These are phyloP conservation scores for Plenodomus biglobosus DNA, from an alignment of 2,329 filamentous ascomycete genomes.

Conservation along the genomic window DNA sequence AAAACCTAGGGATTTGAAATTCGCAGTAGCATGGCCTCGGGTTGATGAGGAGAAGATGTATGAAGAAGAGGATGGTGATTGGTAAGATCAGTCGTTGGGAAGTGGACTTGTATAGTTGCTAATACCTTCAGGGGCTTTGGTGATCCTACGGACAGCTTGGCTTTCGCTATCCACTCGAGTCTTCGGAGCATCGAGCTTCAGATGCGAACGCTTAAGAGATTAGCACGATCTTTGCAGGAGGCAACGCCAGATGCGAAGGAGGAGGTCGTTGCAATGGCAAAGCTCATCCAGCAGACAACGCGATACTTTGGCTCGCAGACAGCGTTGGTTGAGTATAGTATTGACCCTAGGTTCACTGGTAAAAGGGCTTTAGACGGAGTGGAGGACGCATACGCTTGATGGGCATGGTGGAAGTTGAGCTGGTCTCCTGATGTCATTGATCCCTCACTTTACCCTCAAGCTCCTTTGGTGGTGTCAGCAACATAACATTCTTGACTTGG, in stretches of 20 bases:
- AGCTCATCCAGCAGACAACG: slow-evolving; percentile 20
- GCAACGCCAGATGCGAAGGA: slow-evolving; percentile 21
- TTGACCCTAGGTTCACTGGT: slow-evolving; percentile 20
- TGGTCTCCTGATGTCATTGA: too few species aligned
- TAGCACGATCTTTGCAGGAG: slow-evolving; percentile 30
- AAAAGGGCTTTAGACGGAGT: slow-evolving; percentile 23
- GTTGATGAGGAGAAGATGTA: slow-evolving; percentile 14
- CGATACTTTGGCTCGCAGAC: slow-evolving; percentile 26
- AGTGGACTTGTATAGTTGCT: not conserved
- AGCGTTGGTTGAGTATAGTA: slow-evolving; percentile 13
- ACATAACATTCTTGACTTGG: too few species aligned
- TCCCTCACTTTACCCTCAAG: too few species aligned
- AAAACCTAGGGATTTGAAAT: slow-evolving; percentile 27
- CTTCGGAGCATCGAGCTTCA: slow-evolving; percentile 29
- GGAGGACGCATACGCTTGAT: slow-evolving; percentile 4
- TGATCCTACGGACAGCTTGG: slow-evolving; percentile 20
- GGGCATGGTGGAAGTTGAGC: too few species aligned
- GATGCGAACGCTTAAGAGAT: slow-evolving; percentile 23
- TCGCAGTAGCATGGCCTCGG: slow-evolving; percentile 7
- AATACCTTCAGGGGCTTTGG: not conserved
- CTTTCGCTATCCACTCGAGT: slow-evolving; percentile 22
- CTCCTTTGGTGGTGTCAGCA: too few species aligned
- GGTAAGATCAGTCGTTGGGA: not conserved
- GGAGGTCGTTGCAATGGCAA: slow-evolving; percentile 18
- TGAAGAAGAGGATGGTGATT: slow-evolving; percentile 6